Percentiles rank a stretch among this genome's conserved stretches.
Conservation (phyloP, 2,329 filamentous ascomycete species). For the Cyclaneusma minus region DNA sequence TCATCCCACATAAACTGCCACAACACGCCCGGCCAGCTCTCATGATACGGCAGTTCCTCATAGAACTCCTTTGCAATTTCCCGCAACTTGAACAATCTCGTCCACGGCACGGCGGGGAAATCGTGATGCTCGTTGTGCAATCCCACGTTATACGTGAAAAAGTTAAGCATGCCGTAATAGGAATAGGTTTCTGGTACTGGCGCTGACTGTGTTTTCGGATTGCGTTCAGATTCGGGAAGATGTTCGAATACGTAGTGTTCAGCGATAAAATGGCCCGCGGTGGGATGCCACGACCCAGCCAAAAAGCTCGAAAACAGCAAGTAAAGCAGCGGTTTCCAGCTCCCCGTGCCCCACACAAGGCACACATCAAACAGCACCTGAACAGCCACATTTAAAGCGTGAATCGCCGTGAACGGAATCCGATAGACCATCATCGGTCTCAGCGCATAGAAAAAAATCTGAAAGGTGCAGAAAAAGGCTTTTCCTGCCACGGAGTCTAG, state of each 20-base stretch:
- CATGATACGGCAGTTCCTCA: conserved; percentile 67
- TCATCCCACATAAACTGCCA: conserved; percentile 93
- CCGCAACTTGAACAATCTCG: conserved; percentile 61
- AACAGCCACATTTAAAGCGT: conserved; percentile 63
- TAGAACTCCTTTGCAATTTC: conserved; percentile 84
- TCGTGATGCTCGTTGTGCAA: conserved; percentile 98
- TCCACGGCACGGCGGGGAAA: conserved; percentile 95
- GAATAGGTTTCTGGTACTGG: conserved; percentile 86
- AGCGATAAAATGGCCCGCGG: conserved; percentile 94
- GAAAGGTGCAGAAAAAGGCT: conserved; percentile 97
- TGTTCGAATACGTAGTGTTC: conserved; percentile 82
- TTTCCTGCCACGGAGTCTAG: conserved; percentile 93
- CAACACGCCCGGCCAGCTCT: conserved; percentile 83
- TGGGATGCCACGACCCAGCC: conserved; percentile 83
- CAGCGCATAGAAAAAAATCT: conserved; percentile 96
- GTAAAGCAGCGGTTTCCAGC: conserved; percentile 62
- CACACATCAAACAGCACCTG: conserved; percentile 67
- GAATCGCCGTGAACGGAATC: conserved; percentile 73
- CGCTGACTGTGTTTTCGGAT: conserved; percentile 34
- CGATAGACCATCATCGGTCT: conserved; percentile 90
- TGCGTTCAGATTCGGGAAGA: conserved; percentile 26
- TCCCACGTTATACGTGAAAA: conserved; percentile 92
- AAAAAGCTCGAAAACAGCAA: conserved; percentile 82
- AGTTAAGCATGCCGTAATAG: conserved; percentile 88
- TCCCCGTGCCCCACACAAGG: no score